These are phyloP conservation scores for Avena insularis DNA, from an alignment of 176 grass and related monocot genomes.

Conservation along the genomic window DNA sequence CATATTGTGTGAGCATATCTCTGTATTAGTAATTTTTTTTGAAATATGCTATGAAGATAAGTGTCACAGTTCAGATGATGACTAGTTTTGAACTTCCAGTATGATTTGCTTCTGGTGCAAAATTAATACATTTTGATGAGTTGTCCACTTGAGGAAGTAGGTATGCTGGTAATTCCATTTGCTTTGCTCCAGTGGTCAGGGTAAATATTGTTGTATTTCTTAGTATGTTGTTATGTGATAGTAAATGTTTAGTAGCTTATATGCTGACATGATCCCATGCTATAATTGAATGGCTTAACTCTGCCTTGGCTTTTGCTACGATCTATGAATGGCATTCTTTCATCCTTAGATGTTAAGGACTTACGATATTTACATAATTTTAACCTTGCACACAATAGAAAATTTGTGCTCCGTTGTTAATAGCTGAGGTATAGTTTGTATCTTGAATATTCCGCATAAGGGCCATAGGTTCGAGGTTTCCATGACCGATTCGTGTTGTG, in stretches of 20 bases:
- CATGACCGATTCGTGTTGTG: neutral
- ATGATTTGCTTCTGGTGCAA: conserved; percentile 11
- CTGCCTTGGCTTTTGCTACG: neutral
- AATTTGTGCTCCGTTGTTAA: neutral
- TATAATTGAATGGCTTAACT: conserved; percentile 3
- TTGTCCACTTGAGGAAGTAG: neutral
- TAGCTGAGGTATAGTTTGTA: neutral
- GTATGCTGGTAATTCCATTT: neutral
- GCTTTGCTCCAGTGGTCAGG: neutral
- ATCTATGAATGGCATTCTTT: neutral
- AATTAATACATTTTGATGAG: neutral
- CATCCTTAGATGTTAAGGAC: neutral
- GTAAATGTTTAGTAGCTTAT: conserved; percentile 4
- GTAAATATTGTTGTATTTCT: neutral
- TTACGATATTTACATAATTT: neutral
- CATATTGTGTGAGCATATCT: neutral
- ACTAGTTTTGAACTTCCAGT: neutral
- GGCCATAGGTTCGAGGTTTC: neutral
- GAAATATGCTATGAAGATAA: neutral
- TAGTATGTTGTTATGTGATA: neutral
- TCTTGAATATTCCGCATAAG: neutral
- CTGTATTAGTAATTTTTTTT: neutral
- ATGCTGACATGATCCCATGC: conserved; percentile 3
- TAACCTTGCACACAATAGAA: neutral
- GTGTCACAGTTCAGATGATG: neutral